phyloP scores from a whole-genome alignment of 805 yeast species.

The Wickerhamiella nectarea region DNA sequence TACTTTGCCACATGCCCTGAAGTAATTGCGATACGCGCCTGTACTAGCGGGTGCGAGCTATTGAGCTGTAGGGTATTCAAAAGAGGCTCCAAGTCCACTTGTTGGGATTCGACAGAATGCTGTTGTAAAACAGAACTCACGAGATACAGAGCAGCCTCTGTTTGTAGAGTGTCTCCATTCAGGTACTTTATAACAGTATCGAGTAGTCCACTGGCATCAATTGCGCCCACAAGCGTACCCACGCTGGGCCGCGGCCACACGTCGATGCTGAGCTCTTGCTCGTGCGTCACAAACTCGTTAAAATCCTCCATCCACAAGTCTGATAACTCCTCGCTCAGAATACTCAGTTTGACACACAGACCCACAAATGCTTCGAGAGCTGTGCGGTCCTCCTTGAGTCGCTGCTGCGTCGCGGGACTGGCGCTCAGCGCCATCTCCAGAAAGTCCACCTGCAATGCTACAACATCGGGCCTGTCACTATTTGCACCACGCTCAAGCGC shows the following conservation, averaged over 20 bases:
- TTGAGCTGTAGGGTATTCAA: background rate
- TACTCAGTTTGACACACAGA: conserved; percentile 29
- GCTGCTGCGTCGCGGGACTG: conserved; percentile 1
- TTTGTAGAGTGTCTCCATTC: conserved; percentile 5
- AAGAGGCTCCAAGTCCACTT: background rate
- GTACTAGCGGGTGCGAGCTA: background rate
- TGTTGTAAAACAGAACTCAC: conserved; percentile 15
- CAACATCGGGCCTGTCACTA: conserved; percentile 10
- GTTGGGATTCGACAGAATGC: conserved; percentile 13
- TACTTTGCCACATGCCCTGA: conserved; percentile 11
- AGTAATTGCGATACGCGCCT: conserved; percentile 7
- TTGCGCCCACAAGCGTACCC: conserved; percentile 41
- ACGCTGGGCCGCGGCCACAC: conserved; percentile 47
- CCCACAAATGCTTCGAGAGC: conserved; percentile 10
- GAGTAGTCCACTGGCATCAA: conserved; percentile 22
- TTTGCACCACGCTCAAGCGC: conserved; percentile 1
- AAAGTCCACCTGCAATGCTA: conserved; percentile 14
- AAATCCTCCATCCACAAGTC: conserved; percentile 45
- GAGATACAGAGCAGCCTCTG: conserved; percentile 17
- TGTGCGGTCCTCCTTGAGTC: conserved; percentile 2
- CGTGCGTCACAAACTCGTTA: conserved; percentile 58
- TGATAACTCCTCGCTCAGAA: conserved; percentile 31
- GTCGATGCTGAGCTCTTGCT: conserved; percentile 51
- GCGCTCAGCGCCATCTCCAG: conserved; percentile 13
- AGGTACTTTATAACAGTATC: conserved; percentile 10